Base-by-base conservation (phyloP, 352 stramenopile genomes). In the Discostella stelligera region DNA sequence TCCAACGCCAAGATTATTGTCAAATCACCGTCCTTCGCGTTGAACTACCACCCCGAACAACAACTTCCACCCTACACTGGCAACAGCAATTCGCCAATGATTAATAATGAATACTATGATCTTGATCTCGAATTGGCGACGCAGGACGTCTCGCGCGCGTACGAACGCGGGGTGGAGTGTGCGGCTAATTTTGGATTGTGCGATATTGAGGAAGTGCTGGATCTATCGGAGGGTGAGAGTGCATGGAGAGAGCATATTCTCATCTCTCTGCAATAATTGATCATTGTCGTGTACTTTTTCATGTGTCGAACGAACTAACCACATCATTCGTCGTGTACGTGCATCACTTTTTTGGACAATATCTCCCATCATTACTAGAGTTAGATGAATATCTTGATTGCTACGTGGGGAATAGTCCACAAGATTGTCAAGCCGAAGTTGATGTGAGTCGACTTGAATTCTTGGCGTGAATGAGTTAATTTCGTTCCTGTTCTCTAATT, bases 161-260 rank as follows among this genome's bases (percentile, higher is more conserved):
- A 72, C 41, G 72, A 80, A 30, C 54, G 66, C 5, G 65, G 65
- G 0, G 53, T 80, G n/a, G 72, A 80, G 7, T 80, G 72, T 62
- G 72, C 65, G 13, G 55, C 60, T 10, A 80, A 75, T 71, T 80
- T 68, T 65, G 72, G 66, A 16, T 65, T 72, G 63, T 80, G 72
- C 30, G 30, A 80, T 21, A 56, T 80, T 21, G 72, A 80, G 32
- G 72, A 80, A 46, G 37, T 80, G 8, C 63, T 80, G 39, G 72
- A 75, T 49, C 53, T 80, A 30, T 63, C 72, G 5, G 41, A 73
- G 58, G 65, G 72, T 80, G 16, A 67, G 71, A 53, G n/a, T 32
- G 14, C 32, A 41, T 41, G 3, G 32, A 3, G 37, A 44, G 37
- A 44, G 37, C 7, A 44, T 10, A n/a, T 44, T 44, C 11, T 44